These are phyloP conservation scores for Monoraphidium neglectum DNA, from an alignment of 139 green algal species.

Conservation along the genomic window DNA sequence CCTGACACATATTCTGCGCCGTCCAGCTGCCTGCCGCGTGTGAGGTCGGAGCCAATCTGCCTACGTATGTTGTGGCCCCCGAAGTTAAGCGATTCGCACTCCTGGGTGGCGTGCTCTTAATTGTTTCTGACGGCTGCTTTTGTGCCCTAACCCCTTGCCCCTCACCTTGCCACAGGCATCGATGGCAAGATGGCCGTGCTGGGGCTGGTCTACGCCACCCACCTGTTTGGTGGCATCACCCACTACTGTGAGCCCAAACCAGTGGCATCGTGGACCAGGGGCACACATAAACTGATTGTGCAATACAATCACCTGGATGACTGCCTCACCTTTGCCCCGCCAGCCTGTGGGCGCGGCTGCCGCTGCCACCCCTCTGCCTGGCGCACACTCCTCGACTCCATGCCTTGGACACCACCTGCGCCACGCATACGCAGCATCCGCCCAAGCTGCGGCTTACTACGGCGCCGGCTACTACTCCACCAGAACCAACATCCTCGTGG, in stretches of 20 bases:
- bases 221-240: constrained; percentile 96
- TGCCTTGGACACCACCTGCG: no score
- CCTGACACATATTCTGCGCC: no score
- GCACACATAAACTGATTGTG: no score
- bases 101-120: not conserved
- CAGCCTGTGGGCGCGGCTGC: no score
- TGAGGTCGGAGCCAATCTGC: no score
- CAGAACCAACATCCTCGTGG: not conserved
- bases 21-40: no score
- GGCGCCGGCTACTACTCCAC: constrained; percentile 57
- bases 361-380: no score
- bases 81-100: not conserved
- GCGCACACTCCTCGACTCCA: no score
- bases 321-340: no score
- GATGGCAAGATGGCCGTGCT: constrained; percentile 68
- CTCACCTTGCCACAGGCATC: not conserved
- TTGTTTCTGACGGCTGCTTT: not conserved
- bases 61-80: no score
- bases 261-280: constrained; percentile 55
- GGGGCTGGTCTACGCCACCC: constrained; percentile 81
- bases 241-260: constrained; percentile 93
- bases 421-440: constrained; percentile 22
- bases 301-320: no score
- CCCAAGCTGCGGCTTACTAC: constrained; percentile 86
- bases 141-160: no score